A percentile compares a stretch with the other conserved stretches of the same genome.
These are phyloP conservation scores for Plasmodium fragile DNA, from an alignment of 169 alveolate genomes.

Conservation along the genomic window DNA sequence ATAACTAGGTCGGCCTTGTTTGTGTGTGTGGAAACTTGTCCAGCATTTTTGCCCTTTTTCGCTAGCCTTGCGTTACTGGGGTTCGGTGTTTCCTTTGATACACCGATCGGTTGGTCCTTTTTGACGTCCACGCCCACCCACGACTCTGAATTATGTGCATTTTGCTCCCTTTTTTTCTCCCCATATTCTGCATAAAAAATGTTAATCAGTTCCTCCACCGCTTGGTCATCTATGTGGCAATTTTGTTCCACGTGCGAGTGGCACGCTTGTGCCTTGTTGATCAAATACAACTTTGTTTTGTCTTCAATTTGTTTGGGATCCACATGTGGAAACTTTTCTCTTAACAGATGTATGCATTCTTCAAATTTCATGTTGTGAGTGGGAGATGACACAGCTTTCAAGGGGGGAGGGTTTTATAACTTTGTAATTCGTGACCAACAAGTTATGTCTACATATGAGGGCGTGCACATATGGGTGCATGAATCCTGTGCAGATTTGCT, in stretches of 20 bases:
- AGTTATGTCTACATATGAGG: not conserved
- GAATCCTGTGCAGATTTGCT: not conserved
- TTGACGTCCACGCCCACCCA: not conserved
- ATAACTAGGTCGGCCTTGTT: not conserved
- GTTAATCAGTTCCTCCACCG: slow-evolving; percentile 6
- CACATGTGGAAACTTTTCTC: slow-evolving; percentile 8
- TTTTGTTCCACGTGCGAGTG: not conserved
- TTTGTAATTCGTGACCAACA: not conserved
- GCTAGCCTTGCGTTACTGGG: not conserved
- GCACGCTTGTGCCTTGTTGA: not conserved
- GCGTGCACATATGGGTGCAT: not conserved
- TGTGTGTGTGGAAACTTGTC: not conserved
- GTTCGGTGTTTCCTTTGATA: not conserved
- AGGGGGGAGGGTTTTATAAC: not conserved
- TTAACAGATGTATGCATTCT: slow-evolving; percentile 9
- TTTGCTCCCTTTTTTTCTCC: not conserved
- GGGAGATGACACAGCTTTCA: not conserved
- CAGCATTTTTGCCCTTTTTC: not conserved
- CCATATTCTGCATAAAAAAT: not conserved
- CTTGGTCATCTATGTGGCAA: not conserved
- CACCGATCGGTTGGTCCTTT: not conserved
- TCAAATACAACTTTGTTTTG: slow-evolving; percentile 2
- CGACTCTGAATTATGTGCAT: not conserved
- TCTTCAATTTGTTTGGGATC: slow-evolving; percentile 13
- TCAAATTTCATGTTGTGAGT: slow-evolving; percentile 26